Evolutionary conservation across 768 basidiomycete genomes (phyloP).

Genomic region (Suillus weaverae): DNA sequence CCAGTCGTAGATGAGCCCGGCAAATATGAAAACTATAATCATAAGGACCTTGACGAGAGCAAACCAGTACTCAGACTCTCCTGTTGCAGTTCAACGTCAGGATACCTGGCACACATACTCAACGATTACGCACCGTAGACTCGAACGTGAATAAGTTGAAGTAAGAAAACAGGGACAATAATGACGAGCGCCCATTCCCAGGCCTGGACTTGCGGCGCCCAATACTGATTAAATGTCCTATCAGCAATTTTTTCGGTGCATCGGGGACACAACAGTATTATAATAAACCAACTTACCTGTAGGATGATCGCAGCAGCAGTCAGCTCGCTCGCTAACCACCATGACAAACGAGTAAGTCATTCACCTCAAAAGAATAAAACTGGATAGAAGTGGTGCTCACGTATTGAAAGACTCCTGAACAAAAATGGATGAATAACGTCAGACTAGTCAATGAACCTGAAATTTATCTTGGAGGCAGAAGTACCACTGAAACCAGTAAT

Average conservation of each 20-base stretch:
- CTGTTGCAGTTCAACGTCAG: conserved; percentile 25
- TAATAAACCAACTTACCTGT: conserved; percentile 30
- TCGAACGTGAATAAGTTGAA: conserved; percentile 57
- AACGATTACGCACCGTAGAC: conserved; percentile 48
- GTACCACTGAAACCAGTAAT: conserved; percentile 56
- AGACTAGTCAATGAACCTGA: conserved; percentile 6
- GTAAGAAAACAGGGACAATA: conserved; percentile 49
- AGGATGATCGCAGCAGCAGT: conserved; percentile 57
- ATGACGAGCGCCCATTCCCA: conserved; percentile 62
- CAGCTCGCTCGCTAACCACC: conserved; percentile 49
- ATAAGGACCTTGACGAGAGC: conserved; percentile 64
- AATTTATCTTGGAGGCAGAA: conserved; percentile 5
- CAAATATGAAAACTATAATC: conserved; percentile 61
- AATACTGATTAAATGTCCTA: conserved; percentile 29
- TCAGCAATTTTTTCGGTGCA: neutral
- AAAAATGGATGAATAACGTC: neutral
- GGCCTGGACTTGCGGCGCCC: conserved; percentile 46
- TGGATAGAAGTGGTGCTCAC: conserved; percentile 23
- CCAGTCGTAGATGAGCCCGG: conserved; percentile 64
- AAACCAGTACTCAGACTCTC: conserved; percentile 65
- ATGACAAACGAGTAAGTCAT: conserved; percentile 17
- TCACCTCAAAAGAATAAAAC: neutral
- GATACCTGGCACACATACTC: neutral
- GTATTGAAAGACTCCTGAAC: conserved; percentile 39
- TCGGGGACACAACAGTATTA: neutral